Evolutionary conservation across 1,284 basidiomycete genomes (phyloP).

Genomic region (Pholiota adiposa): DNA sequence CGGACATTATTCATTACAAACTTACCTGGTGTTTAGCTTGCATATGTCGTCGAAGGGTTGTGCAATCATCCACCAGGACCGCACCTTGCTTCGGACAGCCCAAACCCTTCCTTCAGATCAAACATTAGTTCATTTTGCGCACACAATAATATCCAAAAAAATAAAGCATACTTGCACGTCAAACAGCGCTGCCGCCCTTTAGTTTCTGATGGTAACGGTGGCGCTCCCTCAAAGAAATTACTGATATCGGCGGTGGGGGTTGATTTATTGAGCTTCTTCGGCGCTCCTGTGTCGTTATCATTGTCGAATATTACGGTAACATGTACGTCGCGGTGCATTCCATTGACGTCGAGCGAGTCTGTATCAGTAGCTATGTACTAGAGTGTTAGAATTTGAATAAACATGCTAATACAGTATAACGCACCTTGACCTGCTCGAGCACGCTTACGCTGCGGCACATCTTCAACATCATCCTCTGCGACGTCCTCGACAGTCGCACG

Average conservation of each 20-base stretch:
- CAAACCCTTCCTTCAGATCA: not conserved
- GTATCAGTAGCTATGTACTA: no score
- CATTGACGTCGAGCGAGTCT: not conserved
- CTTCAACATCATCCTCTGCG: not conserved
- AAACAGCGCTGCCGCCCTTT: not conserved
- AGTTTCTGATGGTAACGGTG: not conserved
- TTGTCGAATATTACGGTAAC: not conserved
- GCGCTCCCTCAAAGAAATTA: not conserved
- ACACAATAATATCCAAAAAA: not conserved
- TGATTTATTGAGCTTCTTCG: not conserved
- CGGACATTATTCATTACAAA: not conserved
- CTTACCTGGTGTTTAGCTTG: not conserved
- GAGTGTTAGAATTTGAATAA: no score
- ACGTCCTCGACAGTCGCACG: not conserved
- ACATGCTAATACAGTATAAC: not conserved
- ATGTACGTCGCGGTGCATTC: not conserved
- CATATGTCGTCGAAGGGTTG: slow-evolving; percentile 1
- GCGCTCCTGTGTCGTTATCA: not conserved
- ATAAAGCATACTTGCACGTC: not conserved
- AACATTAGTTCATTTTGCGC: not conserved
- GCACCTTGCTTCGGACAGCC: not conserved
- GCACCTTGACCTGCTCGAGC: slow-evolving; percentile 6
- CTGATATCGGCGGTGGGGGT: not conserved
- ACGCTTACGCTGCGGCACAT: not conserved
- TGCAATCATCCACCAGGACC: not conserved